Base-by-base conservation (phyloP, 1,139 yeast genomes). In the Saccharomycopsis crataegensis region DNA sequence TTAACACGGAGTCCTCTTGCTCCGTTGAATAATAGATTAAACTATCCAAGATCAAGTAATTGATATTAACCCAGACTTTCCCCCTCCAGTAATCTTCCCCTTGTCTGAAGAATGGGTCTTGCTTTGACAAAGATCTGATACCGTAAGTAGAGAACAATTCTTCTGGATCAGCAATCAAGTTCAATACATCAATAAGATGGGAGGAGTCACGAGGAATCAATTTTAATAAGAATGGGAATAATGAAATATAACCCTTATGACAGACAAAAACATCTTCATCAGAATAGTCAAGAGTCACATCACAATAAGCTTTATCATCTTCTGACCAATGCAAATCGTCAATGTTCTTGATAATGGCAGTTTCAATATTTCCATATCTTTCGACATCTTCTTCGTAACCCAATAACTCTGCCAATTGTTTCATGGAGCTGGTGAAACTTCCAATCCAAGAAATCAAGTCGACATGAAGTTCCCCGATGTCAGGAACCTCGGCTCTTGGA, bases 1-100 rank as follows among this genome's bases (percentile, higher is more conserved):
- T 31, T n/a, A 44, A 17, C 28, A 12, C 48, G 28, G 42, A 46
- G 36, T 43, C 58, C 45, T 36, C 48, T 22, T 43, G 51, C 11
- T 53, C 32, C 3, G 55, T 65, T 12, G 28, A 16, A 60, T 91
- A 93, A 64, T 79, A 70, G 51, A 73, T 69, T 59, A 94, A 72
- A 8, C 88, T 77, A 55, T 90, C 94, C 50, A 93, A 73, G 7
- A 84, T 73, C 67, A 93, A 73, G 64, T 89, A 91, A 70, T 94
- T 94, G 64, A 93, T 86, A 65, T 90, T 87, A 62, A 90, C 74
- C 99, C 99, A 94, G 45, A 93, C 76, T 17, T 96, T 91, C 0
- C 97, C 94, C 58, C 96, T 78, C 99, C 99, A 93, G 70, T 93
- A 93, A 67, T 93, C 84, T 63, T 94, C 99, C 0, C 83, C 79